Evolutionary conservation across 2,329 filamentous ascomycete genomes (phyloP).

Genomic region (Ilyonectria sp.): DNA sequence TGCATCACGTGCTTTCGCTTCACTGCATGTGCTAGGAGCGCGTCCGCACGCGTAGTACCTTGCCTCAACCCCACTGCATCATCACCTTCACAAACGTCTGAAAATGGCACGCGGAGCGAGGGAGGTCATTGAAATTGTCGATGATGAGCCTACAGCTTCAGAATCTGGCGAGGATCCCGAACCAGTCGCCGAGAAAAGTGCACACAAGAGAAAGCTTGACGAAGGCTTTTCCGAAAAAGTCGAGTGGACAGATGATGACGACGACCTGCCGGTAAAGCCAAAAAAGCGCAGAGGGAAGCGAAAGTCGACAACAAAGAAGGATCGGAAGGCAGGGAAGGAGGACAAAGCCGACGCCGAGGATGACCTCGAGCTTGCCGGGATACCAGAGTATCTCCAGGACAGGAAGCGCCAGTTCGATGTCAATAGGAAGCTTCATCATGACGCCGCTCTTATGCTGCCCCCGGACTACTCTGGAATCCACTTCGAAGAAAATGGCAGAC

Average conservation of each 20-base stretch:
- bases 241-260: slow-evolving; percentile 73
- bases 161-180: slow-evolving; percentile 34
- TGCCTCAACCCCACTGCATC: slow-evolving; percentile 15
- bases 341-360: slow-evolving; percentile 57
- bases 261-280: slow-evolving; percentile 70
- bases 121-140: slow-evolving; percentile 48
- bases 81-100: slow-evolving; percentile 5
- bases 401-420: slow-evolving; percentile 80
- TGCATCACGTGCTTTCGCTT: slow-evolving; percentile 47
- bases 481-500: slow-evolving; percentile 68
- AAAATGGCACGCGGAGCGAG: slow-evolving; percentile 33
- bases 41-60: slow-evolving; percentile 34
- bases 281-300: slow-evolving; percentile 55
- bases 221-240: slow-evolving; percentile 60
- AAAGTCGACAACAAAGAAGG: slow-evolving; percentile 50
- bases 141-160: slow-evolving; percentile 43
- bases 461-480: slow-evolving; percentile 83
- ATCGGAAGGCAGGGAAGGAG: slow-evolving; percentile 44
- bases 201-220: slow-evolving; percentile 57
- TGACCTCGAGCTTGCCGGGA: slow-evolving; percentile 66
- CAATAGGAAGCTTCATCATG: slow-evolving; percentile 70
- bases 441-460: slow-evolving; percentile 81
- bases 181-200: slow-evolving; percentile 20
- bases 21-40: slow-evolving; percentile 14
- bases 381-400: slow-evolving; percentile 81